Percentiles rank a stretch among this genome's conserved stretches.
These are phyloP conservation scores for Sphagnum contortum DNA, from an alignment of 225 moss, liverwort and hornwort species.

Conservation along the genomic window DNA sequence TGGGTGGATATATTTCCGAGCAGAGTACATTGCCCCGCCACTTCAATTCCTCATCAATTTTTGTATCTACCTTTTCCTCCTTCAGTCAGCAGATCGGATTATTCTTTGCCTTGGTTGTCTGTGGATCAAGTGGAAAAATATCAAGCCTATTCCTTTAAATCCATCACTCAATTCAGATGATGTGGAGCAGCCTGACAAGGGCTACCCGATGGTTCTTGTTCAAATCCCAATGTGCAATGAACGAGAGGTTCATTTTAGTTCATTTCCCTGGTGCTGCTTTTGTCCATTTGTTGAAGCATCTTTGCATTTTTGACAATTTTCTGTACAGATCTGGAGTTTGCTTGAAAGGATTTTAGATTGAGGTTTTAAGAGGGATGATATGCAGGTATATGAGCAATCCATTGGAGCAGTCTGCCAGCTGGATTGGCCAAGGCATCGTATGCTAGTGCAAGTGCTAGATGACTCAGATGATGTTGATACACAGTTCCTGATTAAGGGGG, in stretches of 20 bases:
- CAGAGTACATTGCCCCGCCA: constrained; percentile 36
- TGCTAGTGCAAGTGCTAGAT: constrained; percentile 52
- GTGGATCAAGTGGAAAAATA: constrained; percentile 33
- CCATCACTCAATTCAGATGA: constrained; percentile 31
- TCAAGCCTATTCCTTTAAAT: constrained; percentile 26
- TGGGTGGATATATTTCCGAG: constrained; percentile 32
- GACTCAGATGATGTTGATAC: constrained; percentile 48
- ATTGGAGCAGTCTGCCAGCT: constrained; percentile 50
- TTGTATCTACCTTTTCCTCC: constrained; percentile 45
- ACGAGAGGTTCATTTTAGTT: constrained; percentile 26
- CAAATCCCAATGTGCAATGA: constrained; percentile 66
- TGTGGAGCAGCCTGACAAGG: constrained; percentile 33
- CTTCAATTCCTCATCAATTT: constrained; percentile 40
- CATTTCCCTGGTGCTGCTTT: too few relatives aligned
- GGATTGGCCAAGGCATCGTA: constrained; percentile 47
- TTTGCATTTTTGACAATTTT: too few relatives aligned
- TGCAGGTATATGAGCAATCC: constrained; percentile 42
- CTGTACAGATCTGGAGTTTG: too few relatives aligned
- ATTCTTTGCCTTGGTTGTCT: constrained; percentile 45
- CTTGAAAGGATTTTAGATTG: not conserved
- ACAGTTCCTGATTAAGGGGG: constrained; percentile 47
- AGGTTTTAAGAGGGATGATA: not conserved
- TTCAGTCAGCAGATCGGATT: constrained; percentile 45
- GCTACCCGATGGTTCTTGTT: constrained; percentile 38
- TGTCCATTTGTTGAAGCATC: too few relatives aligned